phyloP scores from a whole-genome alignment of 2,329 filamentous ascomycete genomes.

The Myriosclerotinia scirpicola region DNA sequence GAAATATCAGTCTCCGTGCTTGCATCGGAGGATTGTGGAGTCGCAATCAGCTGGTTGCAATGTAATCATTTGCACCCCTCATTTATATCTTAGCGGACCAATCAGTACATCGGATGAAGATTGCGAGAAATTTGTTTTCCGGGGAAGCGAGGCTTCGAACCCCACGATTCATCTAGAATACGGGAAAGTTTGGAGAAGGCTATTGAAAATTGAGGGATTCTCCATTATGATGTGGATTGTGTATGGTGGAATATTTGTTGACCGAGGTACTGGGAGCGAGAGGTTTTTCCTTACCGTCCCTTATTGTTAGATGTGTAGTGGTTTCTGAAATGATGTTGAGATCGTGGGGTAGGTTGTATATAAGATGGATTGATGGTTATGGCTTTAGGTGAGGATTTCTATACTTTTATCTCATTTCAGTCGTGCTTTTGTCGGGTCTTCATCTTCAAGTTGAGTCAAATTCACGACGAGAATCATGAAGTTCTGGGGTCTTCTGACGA shows the following conservation, averaged over 20 bases:
- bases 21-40: background rate
- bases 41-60: too few species aligned
- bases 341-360: background rate
- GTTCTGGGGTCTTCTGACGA: constrained; percentile 7
- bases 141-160: background rate
- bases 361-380: background rate
- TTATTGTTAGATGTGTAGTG: background rate
- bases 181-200: background rate
- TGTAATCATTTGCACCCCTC: background rate
- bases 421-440: background rate
- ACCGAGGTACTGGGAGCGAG: background rate
- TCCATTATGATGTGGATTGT: background rate
- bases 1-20: background rate
- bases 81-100: background rate
- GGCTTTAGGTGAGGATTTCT: too few species aligned
- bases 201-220: too few species aligned
- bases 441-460: background rate
- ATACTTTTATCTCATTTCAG: background rate
- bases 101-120: background rate
- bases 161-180: background rate
- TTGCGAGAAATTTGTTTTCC: too few species aligned
- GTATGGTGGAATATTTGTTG: background rate
- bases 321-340: background rate
- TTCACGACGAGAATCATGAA: background rate
- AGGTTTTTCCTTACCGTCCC: background rate